A percentile compares a stretch with the other conserved stretches of the same genome.
phyloP scores from a whole-genome alignment of 805 yeast genomes.

The Yarrowia sp. region DNA sequence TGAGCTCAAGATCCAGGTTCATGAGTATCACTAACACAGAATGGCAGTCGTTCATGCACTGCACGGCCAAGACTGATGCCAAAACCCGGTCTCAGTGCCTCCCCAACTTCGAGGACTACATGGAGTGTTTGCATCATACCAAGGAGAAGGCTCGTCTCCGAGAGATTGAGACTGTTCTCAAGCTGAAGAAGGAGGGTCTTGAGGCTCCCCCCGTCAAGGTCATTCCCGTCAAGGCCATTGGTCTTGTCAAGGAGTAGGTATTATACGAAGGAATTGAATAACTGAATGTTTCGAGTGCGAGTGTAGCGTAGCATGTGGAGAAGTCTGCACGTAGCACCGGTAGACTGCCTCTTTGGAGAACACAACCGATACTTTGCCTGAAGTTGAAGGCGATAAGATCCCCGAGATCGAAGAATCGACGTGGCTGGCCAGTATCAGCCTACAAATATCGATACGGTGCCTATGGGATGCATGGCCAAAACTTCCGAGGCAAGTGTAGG shows the following conservation, averaged over 20 bases:
- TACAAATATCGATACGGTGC: neutral
- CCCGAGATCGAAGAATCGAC: too few relatives aligned
- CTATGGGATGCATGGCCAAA: neutral
- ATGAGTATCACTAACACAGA: constrained; percentile 32
- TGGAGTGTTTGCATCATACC: constrained; percentile 50
- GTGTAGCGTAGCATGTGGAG: too few relatives aligned
- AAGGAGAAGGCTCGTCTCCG: constrained; percentile 42
- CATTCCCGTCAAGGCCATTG: constrained; percentile 33
- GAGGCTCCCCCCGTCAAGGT: constrained; percentile 34
- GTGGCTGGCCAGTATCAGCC: too few relatives aligned
- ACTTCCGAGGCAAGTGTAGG: neutral
- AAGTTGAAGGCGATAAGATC: too few relatives aligned
- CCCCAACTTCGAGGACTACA: constrained; percentile 48
- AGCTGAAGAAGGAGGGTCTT: constrained; percentile 32
- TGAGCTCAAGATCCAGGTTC: too few relatives aligned
- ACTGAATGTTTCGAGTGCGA: too few relatives aligned
- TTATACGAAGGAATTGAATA: neutral
- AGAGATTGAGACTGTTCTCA: constrained; percentile 35
- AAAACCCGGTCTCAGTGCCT: constrained; percentile 39
- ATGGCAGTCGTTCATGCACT: constrained; percentile 49
- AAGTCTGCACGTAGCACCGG: too few relatives aligned
- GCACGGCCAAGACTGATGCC: constrained; percentile 43
- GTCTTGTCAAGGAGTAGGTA: constrained; percentile 31
- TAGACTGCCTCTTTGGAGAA: too few relatives aligned
- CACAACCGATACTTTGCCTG: too few relatives aligned